Evolutionary conservation across 257 asterid species (phyloP).

Genomic region (Solanum clarkiae): DNA sequence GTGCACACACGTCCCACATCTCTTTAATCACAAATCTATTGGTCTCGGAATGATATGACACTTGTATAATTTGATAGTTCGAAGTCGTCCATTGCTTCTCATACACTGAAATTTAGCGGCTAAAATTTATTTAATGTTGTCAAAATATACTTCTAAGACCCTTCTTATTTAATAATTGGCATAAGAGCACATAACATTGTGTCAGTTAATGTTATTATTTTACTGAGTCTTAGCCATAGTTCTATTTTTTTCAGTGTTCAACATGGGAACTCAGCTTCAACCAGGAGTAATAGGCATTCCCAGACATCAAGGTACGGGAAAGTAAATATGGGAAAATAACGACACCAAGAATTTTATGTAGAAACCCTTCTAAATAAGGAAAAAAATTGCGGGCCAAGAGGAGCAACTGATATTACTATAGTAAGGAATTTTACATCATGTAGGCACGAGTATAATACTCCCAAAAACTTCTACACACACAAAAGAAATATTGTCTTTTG

Average conservation of each 20-base stretch:
- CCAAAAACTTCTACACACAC: too few species aligned
- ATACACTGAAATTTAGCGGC: neutral
- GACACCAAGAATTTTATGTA: too few species aligned
- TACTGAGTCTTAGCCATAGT: neutral
- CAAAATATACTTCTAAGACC: neutral
- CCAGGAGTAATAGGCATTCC: constrained; percentile 6
- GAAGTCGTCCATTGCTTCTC: neutral
- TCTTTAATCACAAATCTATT: neutral
- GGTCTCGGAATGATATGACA: neutral
- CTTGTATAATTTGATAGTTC: neutral
- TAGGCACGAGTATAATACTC: too few species aligned
- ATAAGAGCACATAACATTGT: neutral
- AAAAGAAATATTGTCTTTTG: too few species aligned
- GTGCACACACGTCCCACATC: neutral
- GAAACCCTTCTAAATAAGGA: too few species aligned
- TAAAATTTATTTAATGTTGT: neutral
- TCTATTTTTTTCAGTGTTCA: constrained; percentile 3
- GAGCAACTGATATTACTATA: too few species aligned
- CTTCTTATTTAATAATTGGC: neutral
- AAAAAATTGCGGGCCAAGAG: too few species aligned
- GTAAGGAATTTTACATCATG: too few species aligned
- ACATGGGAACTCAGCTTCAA: constrained; percentile 10
- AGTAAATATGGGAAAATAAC: neutral
- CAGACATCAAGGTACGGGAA: neutral
- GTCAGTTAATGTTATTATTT: neutral